Percentiles rank a stretch among this genome's conserved stretches.
Evolutionary conservation across 192 early-diverging fungal genomes (phyloP).

Genomic region (Hyaloraphidium curvatum): DNA sequence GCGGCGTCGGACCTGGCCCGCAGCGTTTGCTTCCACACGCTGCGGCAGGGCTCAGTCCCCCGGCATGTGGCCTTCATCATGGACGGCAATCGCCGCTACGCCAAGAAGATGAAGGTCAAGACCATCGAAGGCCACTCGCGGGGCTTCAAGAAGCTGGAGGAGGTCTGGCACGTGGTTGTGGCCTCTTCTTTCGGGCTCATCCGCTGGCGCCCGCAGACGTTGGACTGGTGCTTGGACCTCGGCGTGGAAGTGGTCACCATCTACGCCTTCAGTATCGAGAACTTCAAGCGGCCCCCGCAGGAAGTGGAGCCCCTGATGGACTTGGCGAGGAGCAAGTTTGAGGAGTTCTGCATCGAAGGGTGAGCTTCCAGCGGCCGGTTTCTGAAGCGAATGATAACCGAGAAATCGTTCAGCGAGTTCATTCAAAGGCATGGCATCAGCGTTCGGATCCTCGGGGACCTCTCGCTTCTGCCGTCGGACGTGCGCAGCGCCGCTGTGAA

Average conservation of each 20-base stretch:
- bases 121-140: conserved; percentile 49
- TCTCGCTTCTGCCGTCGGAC: conserved; percentile 39
- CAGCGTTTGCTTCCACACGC: background rate
- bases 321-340: conserved; percentile 54
- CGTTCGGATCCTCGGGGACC: conserved; percentile 66
- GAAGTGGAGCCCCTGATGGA: conserved; percentile 79
- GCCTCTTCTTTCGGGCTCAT: background rate
- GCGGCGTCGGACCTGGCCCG: background rate
- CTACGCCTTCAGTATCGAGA: conserved; percentile 96
- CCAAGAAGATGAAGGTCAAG: conserved; percentile 33
- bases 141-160: conserved; percentile 57
- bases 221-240: conserved; percentile 73
- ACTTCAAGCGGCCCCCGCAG: conserved; percentile 70
- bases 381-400: too few species aligned
- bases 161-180: conserved; percentile 27
- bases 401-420: conserved; percentile 29
- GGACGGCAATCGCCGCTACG: conserved; percentile 94
- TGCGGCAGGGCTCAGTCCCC: conserved; percentile 52
- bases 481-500: conserved; percentile 35
- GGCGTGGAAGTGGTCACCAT: conserved; percentile 75
- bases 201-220: conserved; percentile 23
- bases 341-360: conserved; percentile 50
- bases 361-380: conserved; percentile 10
- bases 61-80: conserved; percentile 87
- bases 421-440: conserved; percentile 48